Evolutionary conservation across 1,139 yeast species (phyloP), one percentile per base, ranked within the genome.

Genomic region (Yamadazyma songkhlaensis): DNA sequence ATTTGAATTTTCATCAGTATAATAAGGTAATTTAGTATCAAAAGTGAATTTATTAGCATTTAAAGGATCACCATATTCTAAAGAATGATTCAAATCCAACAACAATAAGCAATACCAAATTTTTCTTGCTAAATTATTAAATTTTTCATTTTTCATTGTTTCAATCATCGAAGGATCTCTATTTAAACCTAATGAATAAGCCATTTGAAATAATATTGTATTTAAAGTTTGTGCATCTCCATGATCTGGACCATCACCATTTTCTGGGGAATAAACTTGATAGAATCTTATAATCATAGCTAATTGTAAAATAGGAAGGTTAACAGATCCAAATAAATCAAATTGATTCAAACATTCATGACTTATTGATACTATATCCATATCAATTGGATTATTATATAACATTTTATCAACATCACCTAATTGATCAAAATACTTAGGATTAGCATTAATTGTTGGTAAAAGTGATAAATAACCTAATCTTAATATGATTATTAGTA

Each of bases 281-380:
- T 74, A 74, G 17, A 59, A 48, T 42, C 77, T 55, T 29, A 61
- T 50, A 34, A 65, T 48, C 17, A 71, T 45, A 1, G 74, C 62
- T 35, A 78, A 70, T 49, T 79, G 83, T 39, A 79, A 60, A 9
- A 77, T 66, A 0, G 70, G 63, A 37, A 79, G 47, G 25, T 76
- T 72, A 14, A 74, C 66, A 12, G 50, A 47, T 34, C 64, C 52
- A 48, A 63, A 49, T 22, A 67, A 47, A 37, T 66, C 60, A 45
- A 69, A 68, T 43, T 67, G 72, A 37, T 64, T 60, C 25, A 69
- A 51, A 41, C 76, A 69, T 15, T 49, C 39, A 34, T 63, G 63
- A 2, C 73, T 62, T 11, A 65, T 55, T 33, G 59, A 60, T 6
- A 65, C 55, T 3, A 55, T 57, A 33, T 67, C 65, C 28, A 64